Evolutionary conservation across 2,329 filamentous ascomycete genomes (phyloP).

Genomic region (Stagonosporopsis cucurbitacearum): DNA sequence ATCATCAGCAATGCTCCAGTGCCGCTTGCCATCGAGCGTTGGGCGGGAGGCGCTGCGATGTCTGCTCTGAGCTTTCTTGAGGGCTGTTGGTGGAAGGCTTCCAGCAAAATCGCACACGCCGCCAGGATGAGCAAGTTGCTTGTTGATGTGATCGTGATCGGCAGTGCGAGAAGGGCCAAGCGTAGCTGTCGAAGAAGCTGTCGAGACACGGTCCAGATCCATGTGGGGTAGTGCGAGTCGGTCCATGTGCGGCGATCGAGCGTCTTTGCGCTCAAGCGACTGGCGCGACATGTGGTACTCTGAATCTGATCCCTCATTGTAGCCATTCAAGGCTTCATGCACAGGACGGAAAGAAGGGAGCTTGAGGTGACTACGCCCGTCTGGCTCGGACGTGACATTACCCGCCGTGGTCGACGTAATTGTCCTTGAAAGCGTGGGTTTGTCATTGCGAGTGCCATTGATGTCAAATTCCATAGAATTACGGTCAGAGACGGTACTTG

Average conservation of each 20-base stretch:
- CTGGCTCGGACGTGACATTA: slow-evolving; percentile 32
- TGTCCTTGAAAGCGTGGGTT: slow-evolving; percentile 42
- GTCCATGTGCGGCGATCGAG: slow-evolving; percentile 53
- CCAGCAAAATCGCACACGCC: slow-evolving; percentile 26
- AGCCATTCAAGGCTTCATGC: slow-evolving; percentile 38
- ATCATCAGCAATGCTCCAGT: slow-evolving; percentile 65
- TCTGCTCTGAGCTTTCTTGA: slow-evolving; percentile 27
- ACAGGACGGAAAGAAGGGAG: slow-evolving; percentile 45
- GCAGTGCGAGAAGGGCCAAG: slow-evolving; percentile 32
- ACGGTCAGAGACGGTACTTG: slow-evolving; percentile 55
- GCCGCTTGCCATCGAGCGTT: slow-evolving; percentile 52
- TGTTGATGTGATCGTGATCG: slow-evolving; percentile 38
- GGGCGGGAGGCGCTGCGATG: slow-evolving; percentile 43
- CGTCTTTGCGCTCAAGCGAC: slow-evolving; percentile 45
- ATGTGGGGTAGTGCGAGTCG: slow-evolving; percentile 59
- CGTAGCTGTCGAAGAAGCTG: slow-evolving; percentile 27
- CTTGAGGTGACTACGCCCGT: slow-evolving; percentile 42
- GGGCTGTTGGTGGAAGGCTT: slow-evolving; percentile 39
- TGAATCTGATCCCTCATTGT: slow-evolving; percentile 28
- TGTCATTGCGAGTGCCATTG: slow-evolving; percentile 29
- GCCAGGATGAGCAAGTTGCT: slow-evolving; percentile 42
- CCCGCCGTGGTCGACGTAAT: slow-evolving; percentile 32
- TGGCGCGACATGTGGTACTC: slow-evolving; percentile 53
- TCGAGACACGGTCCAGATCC: slow-evolving; percentile 48
- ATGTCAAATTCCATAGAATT: slow-evolving; percentile 47